These are phyloP conservation scores for Chondrus crispus DNA, from an alignment of 23 red algal genomes.

Conservation along the genomic window DNA sequence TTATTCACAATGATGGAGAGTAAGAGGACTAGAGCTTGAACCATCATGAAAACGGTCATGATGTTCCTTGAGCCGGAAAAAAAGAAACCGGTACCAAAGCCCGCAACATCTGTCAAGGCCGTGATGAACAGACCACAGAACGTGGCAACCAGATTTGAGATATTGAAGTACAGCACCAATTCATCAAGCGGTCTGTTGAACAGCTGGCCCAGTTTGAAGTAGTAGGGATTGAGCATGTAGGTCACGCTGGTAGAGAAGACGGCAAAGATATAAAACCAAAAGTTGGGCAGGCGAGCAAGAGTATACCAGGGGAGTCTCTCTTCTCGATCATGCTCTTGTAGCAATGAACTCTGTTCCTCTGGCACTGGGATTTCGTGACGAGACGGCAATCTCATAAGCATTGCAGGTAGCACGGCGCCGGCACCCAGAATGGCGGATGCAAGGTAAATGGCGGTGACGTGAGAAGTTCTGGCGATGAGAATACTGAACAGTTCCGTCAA, in stretches of 20 bases:
- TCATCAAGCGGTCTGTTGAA: not conserved
- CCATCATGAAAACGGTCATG: not conserved
- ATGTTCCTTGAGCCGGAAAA: slow-evolving; percentile 32
- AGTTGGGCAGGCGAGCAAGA: not conserved
- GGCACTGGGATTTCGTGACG: not conserved
- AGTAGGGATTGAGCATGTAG: slow-evolving; percentile 32
- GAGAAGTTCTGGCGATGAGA: not conserved
- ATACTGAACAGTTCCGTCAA: not conserved
- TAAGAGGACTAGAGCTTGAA: slow-evolving; percentile 4
- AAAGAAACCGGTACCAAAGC: not conserved
- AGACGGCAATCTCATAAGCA: too few relatives aligned
- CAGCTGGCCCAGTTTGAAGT: slow-evolving; percentile 39
- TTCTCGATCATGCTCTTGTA: not conserved
- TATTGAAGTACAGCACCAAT: slow-evolving; percentile 1
- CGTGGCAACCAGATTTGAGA: not conserved
- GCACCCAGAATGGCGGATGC: not conserved
- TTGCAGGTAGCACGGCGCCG: not conserved
- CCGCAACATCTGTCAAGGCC: not conserved
- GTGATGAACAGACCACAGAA: not conserved
- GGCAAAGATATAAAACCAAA: slow-evolving; percentile 33
- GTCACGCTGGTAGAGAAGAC: slow-evolving; percentile 3
- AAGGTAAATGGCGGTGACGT: not conserved
- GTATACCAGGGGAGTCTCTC: not conserved
- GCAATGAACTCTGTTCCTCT: not conserved
- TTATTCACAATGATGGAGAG: not conserved